phyloP scores from a whole-genome alignment of 2,329 filamentous ascomycete genomes.

The Xylaria sp. region DNA sequence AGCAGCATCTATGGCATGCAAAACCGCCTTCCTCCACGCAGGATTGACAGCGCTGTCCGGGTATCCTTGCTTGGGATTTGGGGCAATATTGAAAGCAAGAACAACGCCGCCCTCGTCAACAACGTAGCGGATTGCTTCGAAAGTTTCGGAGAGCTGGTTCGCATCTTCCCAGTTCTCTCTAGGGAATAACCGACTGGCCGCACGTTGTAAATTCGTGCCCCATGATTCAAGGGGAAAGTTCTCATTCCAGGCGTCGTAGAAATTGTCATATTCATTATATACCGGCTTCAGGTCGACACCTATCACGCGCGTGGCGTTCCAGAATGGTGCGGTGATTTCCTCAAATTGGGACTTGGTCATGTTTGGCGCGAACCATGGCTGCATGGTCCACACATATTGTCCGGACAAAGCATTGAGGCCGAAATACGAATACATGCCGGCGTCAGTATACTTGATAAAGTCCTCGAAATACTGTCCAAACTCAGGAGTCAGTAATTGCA shows the following conservation, averaged over 20 bases:
- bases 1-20: slow-evolving; percentile 43
- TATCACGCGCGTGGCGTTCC: slow-evolving; percentile 43
- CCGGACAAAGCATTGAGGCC: slow-evolving; percentile 41
- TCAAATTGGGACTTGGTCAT: slow-evolving; percentile 42
- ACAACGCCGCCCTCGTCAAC: slow-evolving; percentile 50
- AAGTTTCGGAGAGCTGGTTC: slow-evolving; percentile 49
- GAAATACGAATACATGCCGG: slow-evolving; percentile 52
- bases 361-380: slow-evolving; percentile 50
- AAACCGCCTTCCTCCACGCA: slow-evolving; percentile 51
- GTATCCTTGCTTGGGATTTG: slow-evolving; percentile 43
- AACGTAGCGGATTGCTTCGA: slow-evolving; percentile 50
- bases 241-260: slow-evolving; percentile 49
- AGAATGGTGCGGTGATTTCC: slow-evolving; percentile 49
- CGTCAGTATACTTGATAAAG: slow-evolving; percentile 50
- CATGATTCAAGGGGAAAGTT: slow-evolving; percentile 47
- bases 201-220: slow-evolving; percentile 47
- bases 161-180: slow-evolving; percentile 53
- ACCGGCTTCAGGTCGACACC: slow-evolving; percentile 52
- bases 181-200: slow-evolving; percentile 56
- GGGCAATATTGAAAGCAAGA: slow-evolving; percentile 44
- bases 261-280: slow-evolving; percentile 55
- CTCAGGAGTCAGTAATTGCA: neutral
- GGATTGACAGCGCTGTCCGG: slow-evolving; percentile 54
- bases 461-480: slow-evolving; percentile 42
- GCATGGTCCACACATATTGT: slow-evolving; percentile 45